phyloP scores from a whole-genome alignment of 495 filamentous ascomycete genomes.

The Talaromyces wortmannii region DNA sequence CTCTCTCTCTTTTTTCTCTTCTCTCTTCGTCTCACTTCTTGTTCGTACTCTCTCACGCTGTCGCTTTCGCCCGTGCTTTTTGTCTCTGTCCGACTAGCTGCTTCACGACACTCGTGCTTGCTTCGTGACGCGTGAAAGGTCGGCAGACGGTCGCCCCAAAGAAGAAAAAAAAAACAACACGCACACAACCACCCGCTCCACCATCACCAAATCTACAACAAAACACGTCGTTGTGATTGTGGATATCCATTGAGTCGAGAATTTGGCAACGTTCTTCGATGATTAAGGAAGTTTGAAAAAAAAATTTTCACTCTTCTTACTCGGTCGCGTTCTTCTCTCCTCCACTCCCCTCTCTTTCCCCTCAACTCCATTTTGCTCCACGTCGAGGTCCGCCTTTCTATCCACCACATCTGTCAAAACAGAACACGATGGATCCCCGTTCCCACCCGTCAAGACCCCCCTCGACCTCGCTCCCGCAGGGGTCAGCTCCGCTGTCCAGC shows the following conservation, averaged over 20 bases:
- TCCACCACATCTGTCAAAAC: not conserved
- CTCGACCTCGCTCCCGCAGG: constrained; percentile 50
- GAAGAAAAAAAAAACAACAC: not conserved
- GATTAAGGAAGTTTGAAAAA: not conserved
- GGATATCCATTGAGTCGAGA: not conserved
- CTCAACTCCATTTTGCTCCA: not conserved
- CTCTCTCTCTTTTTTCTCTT: not conserved
- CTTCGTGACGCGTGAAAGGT: not conserved
- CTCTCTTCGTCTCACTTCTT: not conserved
- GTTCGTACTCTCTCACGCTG: not conserved
- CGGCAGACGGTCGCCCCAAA: not conserved
- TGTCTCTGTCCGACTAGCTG: not conserved
- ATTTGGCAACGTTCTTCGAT: not conserved
- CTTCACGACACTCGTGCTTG: too few relatives aligned
- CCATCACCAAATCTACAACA: not conserved
- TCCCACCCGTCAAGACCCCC: constrained; percentile 50
- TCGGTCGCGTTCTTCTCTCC: not conserved
- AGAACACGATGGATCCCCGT: constrained; percentile 36
- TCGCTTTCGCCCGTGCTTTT: not conserved
- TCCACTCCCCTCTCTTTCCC: not conserved
- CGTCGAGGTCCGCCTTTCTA: not conserved
- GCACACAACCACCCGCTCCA: not conserved
- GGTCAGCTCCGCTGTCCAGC: constrained; percentile 37
- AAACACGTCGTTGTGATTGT: not conserved
- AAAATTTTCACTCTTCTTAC: not conserved